A percentile compares a stretch with the other conserved stretches of the same genome.
Conservation (phyloP, 164 flowering plant genomes). For the Magnolia officinalis region DNA sequence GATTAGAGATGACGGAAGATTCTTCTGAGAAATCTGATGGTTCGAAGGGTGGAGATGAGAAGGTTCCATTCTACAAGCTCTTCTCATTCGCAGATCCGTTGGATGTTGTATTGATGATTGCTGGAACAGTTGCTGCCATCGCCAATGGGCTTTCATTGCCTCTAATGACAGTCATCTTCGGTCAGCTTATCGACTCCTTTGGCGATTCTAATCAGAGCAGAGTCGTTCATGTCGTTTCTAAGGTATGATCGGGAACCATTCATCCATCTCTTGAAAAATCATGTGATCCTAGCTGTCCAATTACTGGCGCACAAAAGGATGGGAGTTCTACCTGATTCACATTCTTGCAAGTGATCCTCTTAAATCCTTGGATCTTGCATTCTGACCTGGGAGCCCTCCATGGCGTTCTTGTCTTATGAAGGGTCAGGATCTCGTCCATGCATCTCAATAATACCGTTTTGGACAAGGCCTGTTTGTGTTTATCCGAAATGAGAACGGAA, state of each 20-base stretch:
- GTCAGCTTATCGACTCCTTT: conserved; percentile 31
- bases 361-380: too few species aligned
- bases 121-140: conserved; percentile 38
- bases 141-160: conserved; percentile 48
- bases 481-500: too few species aligned
- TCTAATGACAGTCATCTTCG: conserved; percentile 40
- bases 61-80: conserved; percentile 24
- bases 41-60: conserved; percentile 7
- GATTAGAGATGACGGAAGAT: not conserved
- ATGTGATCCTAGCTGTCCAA: too few species aligned
- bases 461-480: not conserved
- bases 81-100: conserved; percentile 23
- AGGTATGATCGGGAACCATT: conserved; percentile 22
- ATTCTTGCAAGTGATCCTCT: not conserved
- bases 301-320: too few species aligned
- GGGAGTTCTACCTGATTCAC: too few species aligned
- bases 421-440: too few species aligned
- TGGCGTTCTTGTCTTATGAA: too few species aligned
- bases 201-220: conserved; percentile 21
- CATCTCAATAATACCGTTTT: too few species aligned
- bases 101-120: conserved; percentile 19
- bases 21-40: not conserved
- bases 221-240: conserved; percentile 29
- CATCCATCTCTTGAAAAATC: not conserved
- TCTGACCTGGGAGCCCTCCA: too few species aligned